These are phyloP conservation scores for Musa schizocarpa DNA, from an alignment of 176 grass and related monocot genomes.

Conservation along the genomic window DNA sequence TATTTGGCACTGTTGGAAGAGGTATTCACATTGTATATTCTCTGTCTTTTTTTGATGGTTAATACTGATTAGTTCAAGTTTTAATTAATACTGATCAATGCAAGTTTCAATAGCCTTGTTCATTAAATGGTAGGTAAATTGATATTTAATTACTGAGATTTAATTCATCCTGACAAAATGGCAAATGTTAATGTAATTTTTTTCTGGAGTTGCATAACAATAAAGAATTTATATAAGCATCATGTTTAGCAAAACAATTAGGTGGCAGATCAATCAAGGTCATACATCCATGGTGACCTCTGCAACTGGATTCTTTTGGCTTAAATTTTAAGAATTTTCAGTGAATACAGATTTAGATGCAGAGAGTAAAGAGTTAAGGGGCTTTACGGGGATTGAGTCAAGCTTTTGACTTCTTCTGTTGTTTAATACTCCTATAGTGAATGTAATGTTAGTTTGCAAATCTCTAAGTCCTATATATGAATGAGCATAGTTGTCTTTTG, in stretches of 20 bases:
- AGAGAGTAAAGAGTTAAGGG: too few species aligned
- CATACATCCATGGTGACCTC: too few species aligned
- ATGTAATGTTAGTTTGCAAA: background rate
- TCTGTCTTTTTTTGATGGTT: background rate
- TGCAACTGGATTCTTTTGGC: too few species aligned
- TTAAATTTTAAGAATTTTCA: too few species aligned
- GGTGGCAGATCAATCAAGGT: too few species aligned
- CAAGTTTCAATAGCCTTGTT: background rate
- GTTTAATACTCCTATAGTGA: background rate
- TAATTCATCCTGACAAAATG: background rate
- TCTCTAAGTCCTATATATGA: background rate
- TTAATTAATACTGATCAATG: background rate
- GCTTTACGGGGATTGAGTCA: too few species aligned
- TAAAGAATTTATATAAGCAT: too few species aligned
- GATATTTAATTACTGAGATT: background rate
- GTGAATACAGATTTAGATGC: background rate
- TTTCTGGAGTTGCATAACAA: too few species aligned
- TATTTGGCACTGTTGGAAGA: slow-evolving; percentile 85
- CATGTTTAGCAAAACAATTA: too few species aligned
- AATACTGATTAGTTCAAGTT: background rate
- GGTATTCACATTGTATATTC: slow-evolving; percentile 32
- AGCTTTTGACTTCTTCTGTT: too few species aligned
- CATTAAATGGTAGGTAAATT: background rate
- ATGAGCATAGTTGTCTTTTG: background rate
- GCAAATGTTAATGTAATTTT: background rate